A percentile compares a stretch with the other conserved stretches of the same genome.
phyloP scores from a whole-genome alignment of 768 basidiomycete genomes.

The Suillus tomentosus region DNA sequence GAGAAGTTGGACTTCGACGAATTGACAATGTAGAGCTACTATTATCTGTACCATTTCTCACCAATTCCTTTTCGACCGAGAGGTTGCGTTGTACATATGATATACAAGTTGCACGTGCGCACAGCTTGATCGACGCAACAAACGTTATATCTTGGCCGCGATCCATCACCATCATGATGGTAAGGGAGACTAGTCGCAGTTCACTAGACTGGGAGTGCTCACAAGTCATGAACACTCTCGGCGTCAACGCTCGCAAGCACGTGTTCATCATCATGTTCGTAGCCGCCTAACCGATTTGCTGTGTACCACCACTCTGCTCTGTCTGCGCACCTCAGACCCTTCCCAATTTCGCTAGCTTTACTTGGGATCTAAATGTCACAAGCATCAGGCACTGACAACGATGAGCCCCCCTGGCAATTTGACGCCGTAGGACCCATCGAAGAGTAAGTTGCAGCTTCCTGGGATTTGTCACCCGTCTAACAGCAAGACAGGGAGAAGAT shows the following conservation, averaged over 20 bases:
- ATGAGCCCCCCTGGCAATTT: too few relatives aligned
- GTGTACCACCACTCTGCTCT: neutral
- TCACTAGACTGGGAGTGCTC: neutral
- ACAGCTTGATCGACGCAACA: too few relatives aligned
- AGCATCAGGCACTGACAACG: neutral
- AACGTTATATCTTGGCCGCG: too few relatives aligned
- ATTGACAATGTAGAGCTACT: too few relatives aligned
- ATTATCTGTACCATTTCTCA: too few relatives aligned
- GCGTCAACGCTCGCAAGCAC: neutral
- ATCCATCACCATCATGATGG: too few relatives aligned
- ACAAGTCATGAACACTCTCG: neutral
- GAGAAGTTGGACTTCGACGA: too few relatives aligned
- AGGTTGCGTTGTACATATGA: too few relatives aligned
- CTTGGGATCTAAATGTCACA: neutral
- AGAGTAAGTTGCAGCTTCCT: neutral
- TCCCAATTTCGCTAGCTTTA: neutral
- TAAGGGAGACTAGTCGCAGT: neutral
- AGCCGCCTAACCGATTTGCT: neutral
- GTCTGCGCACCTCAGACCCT: neutral
- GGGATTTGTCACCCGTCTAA: neutral
- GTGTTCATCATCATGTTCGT: neutral
- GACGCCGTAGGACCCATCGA: neutral
- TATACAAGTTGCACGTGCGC: too few relatives aligned
- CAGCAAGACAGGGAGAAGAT: neutral
- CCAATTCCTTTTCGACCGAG: too few relatives aligned